Percentiles rank a stretch among this genome's conserved stretches.
phyloP scores from a whole-genome alignment of 225 moss, liverwort and hornwort species.

The Sphagnum tenellum region DNA sequence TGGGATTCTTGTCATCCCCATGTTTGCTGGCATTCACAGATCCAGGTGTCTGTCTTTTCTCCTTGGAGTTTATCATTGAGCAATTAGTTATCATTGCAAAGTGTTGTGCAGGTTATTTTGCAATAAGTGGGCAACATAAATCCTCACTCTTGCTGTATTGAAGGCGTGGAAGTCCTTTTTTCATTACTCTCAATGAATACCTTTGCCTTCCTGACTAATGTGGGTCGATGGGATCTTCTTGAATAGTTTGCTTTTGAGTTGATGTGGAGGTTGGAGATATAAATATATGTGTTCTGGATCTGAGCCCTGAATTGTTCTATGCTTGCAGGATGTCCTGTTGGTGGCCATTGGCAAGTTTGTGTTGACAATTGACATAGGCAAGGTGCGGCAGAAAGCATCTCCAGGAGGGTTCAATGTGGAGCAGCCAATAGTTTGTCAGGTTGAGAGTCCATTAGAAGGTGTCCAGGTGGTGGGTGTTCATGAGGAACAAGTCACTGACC shows the following conservation, averaged over 20 bases:
- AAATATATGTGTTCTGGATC: background rate
- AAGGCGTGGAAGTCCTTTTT: background rate
- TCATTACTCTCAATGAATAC: background rate
- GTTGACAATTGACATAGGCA: conserved; percentile 49
- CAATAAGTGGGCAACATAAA: too few relatives aligned
- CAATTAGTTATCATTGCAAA: too few relatives aligned
- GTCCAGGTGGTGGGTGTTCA: conserved; percentile 73
- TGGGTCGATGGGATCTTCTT: background rate
- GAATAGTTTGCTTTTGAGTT: too few relatives aligned
- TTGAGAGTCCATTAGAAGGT: conserved; percentile 65
- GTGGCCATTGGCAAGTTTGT: conserved; percentile 80
- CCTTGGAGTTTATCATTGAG: too few relatives aligned
- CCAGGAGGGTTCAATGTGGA: conserved; percentile 69
- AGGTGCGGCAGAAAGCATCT: conserved; percentile 35
- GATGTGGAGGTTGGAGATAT: too few relatives aligned
- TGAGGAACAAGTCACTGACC: conserved; percentile 64
- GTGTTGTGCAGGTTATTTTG: too few relatives aligned
- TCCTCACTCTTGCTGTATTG: too few relatives aligned
- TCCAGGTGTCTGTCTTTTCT: conserved; percentile 18
- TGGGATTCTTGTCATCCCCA: conserved; percentile 50
- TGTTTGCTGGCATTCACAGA: conserved; percentile 53
- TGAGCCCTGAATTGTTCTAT: conserved; percentile 1
- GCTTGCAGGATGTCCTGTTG: conserved; percentile 68
- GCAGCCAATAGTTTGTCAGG: conserved; percentile 42
- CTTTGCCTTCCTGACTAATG: background rate